Conservation (phyloP, 495 filamentous ascomycete species). For the Immersiella caudata region DNA sequence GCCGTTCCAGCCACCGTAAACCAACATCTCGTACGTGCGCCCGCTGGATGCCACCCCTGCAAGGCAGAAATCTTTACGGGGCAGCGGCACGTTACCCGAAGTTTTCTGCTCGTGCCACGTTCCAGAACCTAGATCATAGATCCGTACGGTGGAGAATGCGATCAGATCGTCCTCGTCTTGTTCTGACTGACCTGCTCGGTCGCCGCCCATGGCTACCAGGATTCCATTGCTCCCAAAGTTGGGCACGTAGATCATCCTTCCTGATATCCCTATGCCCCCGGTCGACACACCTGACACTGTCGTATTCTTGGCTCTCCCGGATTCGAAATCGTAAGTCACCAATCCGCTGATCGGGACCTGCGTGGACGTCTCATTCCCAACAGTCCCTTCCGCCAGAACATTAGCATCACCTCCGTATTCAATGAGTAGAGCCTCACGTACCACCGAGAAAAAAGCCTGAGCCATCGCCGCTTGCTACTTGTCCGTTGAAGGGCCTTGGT, state of each 20-base stretch:
- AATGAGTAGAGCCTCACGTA: not conserved
- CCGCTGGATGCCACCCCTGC: constrained; percentile 29
- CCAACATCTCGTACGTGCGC: constrained; percentile 32
- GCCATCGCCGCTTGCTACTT: constrained; percentile 25
- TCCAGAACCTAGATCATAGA: constrained; percentile 21
- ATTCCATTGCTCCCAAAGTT: constrained; percentile 30
- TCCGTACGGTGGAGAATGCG: constrained; percentile 22
- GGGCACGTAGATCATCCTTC: constrained; percentile 26
- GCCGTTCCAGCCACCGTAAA: constrained; percentile 33
- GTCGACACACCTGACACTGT: constrained; percentile 13
- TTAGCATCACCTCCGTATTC: too few relatives aligned
- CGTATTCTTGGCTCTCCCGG: constrained; percentile 11
- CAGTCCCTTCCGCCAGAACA: constrained; percentile 11
- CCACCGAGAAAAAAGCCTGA: constrained; percentile 29
- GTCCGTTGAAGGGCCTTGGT: constrained; percentile 25
- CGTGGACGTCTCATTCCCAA: not conserved
- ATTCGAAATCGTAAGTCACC: constrained; percentile 24
- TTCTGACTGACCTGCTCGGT: not conserved
- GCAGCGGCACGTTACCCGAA: constrained; percentile 21
- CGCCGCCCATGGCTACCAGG: constrained; percentile 27
- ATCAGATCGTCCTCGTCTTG: constrained; percentile 4
- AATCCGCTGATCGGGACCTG: constrained; percentile 12
- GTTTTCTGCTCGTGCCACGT: constrained; percentile 30
- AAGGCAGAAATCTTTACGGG: constrained; percentile 29
- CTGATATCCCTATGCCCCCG: not conserved